Evolutionary conservation across 495 filamentous ascomycete genomes (phyloP), one percentile per base, ranked within the genome.

Genomic region (Annulohypoxylon moriforme): DNA sequence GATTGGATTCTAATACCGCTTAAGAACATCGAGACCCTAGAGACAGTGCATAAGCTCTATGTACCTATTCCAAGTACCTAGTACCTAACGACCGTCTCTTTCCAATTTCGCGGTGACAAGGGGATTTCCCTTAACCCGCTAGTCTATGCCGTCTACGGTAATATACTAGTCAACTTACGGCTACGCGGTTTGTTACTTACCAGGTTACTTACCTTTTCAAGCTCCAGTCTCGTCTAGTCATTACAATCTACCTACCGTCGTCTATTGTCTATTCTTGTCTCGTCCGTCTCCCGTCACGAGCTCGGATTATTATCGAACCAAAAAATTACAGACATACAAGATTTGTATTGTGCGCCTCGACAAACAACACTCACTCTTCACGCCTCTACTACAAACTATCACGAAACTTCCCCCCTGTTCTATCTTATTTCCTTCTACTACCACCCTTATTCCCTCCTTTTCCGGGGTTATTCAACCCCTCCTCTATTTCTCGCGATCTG

Each of bases 401-500:
- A 6, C 47, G 24, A 29, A 20, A 5, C 13, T 27, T 14, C 24
- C 22, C 22, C 36, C 33, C 52, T n/a, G 7, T 36, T 25, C 27
- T 18, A 10, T 2, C 6, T 18, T 34, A 1, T 34, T 22, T 36
- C 4, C 31, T 20, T 29, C n/a, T 34, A 18, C n/a, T 42, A 14
- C 5, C 36, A n/a, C 47, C 22, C 18, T 44, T 46, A 25, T 47
- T 4, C 22, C 18, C 33, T 46, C 22, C 38, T 4, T 61, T 58
- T 13, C 42, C 42, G 8, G n/a, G 1, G 16, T 34, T 57, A 6
- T n/a, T 20, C 29, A 16, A 31, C 18, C 14, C 14, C 29, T 13
- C 29, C 5, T 46, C 46, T 2, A 1, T 24, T 52, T 10, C 71
- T 71, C 70, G 67, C 67, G 60, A 74, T 70, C 68, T 42, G 20